A percentile compares a stretch with the other conserved stretches of the same genome.
phyloP scores from a whole-genome alignment of 352 stramenopile species.

The Phytophthora citrophthora region DNA sequence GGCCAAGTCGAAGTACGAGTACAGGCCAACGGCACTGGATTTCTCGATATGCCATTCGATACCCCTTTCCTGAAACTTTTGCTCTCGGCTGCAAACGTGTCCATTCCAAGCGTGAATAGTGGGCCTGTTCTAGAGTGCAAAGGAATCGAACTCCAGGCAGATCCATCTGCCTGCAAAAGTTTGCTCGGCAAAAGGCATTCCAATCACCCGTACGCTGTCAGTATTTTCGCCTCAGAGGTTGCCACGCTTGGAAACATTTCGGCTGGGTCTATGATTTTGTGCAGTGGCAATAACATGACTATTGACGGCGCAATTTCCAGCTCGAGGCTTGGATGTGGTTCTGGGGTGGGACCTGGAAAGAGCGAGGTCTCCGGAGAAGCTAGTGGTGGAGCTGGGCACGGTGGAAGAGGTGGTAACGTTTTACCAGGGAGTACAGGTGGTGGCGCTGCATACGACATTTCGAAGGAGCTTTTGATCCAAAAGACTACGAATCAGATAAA shows the following conservation, averaged over 20 bases:
- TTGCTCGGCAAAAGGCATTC: slow-evolving; percentile 22
- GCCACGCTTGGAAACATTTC: slow-evolving; percentile 55
- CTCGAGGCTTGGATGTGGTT: slow-evolving; percentile 51
- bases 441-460: slow-evolving; percentile 51
- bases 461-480: slow-evolving; percentile 23
- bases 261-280: slow-evolving; percentile 66
- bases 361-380: slow-evolving; percentile 54
- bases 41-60: slow-evolving; percentile 66
- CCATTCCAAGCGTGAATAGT: slow-evolving; percentile 49
- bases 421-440: slow-evolving; percentile 58
- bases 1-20: slow-evolving; percentile 45
- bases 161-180: slow-evolving; percentile 43
- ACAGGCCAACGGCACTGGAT: slow-evolving; percentile 32
- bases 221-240: slow-evolving; percentile 49
- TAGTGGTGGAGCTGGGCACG: slow-evolving; percentile 75
- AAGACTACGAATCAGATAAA: slow-evolving; percentile 6
- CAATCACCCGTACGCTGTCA: slow-evolving; percentile 45
- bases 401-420: slow-evolving; percentile 64
- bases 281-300: slow-evolving; percentile 45
- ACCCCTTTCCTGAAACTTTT: slow-evolving; percentile 57
- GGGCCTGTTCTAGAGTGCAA: slow-evolving; percentile 53
- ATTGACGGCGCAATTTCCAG: slow-evolving; percentile 49
- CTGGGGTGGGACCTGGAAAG: slow-evolving; percentile 60
- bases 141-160: slow-evolving; percentile 46
- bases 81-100: slow-evolving; percentile 54